Base-by-base conservation (phyloP, 148 eudicot genomes). In the Polygonum maritimum region DNA sequence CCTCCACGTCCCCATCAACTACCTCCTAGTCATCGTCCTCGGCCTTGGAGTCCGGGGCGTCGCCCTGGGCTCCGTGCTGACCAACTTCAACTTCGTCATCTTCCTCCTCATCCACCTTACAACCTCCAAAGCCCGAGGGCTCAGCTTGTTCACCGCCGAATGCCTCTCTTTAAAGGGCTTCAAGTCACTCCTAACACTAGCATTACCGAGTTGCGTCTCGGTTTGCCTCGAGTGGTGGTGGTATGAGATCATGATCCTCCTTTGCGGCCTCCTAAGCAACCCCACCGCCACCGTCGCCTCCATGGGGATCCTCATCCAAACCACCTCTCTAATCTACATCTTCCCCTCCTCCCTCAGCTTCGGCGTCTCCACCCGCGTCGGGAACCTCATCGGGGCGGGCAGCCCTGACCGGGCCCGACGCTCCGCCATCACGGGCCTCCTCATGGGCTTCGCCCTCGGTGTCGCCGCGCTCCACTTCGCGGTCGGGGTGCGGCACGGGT, bases 211-310 rank as follows among this genome's bases (percentile, higher is more conserved):
- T 74, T 92, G 97, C 84, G 78, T 90, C 80, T 90, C 92, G 1
- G 93, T 92, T 0, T 92, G 97, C 62, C 84, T 92, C 7, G 97
- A 92, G 65, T 92, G 97, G 94, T 90, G 97, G 97, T 92, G 94
- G 97, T 92, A 92, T 55, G 97, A 92, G 48, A 90, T 92, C 74
- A 92, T 92, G 88, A 92, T 87, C 41, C 71, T 92, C 47, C 84
- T 92, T 2, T 92, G 94, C 49, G 92, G 92, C 62, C 75, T 85
- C 22, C 75, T 92, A 1, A 5, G 51, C 11, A 82, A 90, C 85
- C 94, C 97, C 0, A 86, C 69, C 58, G 85, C 88, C 7, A 79
- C 92, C 0, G 91, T 92, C 5, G 90, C 93, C 2, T 87, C 97
- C 12, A 88, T 89, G 94, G 97, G 94, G 0, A 84, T 92, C 26